A percentile compares a stretch with the other conserved stretches of the same genome.
These are phyloP conservation scores for Monosporascus cannonballus DNA, from an alignment of 2,329 filamentous ascomycete genomes.

Conservation along the genomic window DNA sequence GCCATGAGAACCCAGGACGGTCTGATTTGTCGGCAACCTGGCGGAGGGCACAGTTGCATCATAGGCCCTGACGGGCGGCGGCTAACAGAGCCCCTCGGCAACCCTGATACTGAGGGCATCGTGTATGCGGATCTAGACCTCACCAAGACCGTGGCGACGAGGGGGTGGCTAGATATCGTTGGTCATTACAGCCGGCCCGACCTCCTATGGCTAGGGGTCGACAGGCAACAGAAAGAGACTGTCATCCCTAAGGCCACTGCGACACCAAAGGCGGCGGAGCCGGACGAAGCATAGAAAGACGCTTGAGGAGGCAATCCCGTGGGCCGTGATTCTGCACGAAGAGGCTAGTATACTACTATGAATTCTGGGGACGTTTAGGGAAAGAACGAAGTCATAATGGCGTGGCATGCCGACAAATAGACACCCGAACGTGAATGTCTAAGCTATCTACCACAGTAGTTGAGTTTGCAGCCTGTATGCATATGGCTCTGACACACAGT, in stretches of 20 bases:
- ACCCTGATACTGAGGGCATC: constrained; percentile 35
- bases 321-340: no score
- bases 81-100: constrained; percentile 29
- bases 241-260: constrained; percentile 4
- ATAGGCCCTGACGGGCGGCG: constrained; percentile 45
- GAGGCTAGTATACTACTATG: no score
- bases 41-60: constrained; percentile 39
- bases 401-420: no score
- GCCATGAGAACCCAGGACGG: constrained; percentile 34
- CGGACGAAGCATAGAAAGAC: no score
- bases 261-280: no score
- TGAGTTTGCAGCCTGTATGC: no score
- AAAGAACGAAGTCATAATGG: no score
- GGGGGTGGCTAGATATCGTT: constrained; percentile 36
- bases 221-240: constrained; percentile 13
- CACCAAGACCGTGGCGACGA: constrained; percentile 32
- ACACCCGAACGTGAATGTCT: no score
- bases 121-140: constrained; percentile 43
- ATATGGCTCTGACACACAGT: no score
- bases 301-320: no score
- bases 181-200: constrained; percentile 48
- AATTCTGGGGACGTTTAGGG: no score
- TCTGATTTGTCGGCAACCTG: constrained; percentile 31
- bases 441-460: no score
- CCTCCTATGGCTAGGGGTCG: constrained; percentile 40